Conservation (phyloP, 2,329 filamentous ascomycete species). For the Hypoxylon sp. region DNA sequence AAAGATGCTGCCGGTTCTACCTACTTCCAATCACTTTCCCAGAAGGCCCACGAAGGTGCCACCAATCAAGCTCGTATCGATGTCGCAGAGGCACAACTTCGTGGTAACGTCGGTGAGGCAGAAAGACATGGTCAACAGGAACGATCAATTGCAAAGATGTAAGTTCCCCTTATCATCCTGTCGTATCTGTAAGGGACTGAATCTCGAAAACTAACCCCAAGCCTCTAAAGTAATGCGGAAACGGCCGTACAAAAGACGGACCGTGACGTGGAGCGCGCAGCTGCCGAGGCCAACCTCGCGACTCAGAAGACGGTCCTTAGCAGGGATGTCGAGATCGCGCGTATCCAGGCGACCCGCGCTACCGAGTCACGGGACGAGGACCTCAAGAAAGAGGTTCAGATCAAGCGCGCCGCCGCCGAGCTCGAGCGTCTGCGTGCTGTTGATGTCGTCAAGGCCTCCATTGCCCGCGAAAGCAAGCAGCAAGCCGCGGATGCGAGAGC, state of each 20-base stretch:
- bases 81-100: conserved; percentile 72
- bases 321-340: conserved; percentile 79
- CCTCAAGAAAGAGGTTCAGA: conserved; percentile 81
- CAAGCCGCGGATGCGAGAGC: conserved; percentile 75
- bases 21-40: conserved; percentile 84
- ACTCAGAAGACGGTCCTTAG: conserved; percentile 79
- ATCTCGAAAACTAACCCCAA: conserved; percentile 3
- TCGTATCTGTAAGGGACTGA: not conserved
- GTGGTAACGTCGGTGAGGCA: conserved; percentile 81
- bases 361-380: conserved; percentile 84
- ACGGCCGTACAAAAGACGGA: conserved; percentile 88
- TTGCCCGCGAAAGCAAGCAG: conserved; percentile 75
- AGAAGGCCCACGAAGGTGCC: conserved; percentile 87
- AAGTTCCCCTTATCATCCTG: conserved; percentile 11
- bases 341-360: conserved; percentile 78
- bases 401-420: conserved; percentile 82
- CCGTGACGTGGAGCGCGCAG: conserved; percentile 83
- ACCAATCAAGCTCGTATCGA: conserved; percentile 81
- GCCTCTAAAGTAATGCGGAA: conserved; percentile 61
- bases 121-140: conserved; percentile 84
- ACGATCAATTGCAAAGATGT: conserved; percentile 86
- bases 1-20: conserved; percentile 84
- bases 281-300: conserved; percentile 80
- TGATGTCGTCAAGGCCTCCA: conserved; percentile 82
- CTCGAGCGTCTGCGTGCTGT: conserved; percentile 82